These are phyloP conservation scores for Amanita phalloides DNA, from an alignment of 768 basidiomycete genomes.

Conservation along the genomic window DNA sequence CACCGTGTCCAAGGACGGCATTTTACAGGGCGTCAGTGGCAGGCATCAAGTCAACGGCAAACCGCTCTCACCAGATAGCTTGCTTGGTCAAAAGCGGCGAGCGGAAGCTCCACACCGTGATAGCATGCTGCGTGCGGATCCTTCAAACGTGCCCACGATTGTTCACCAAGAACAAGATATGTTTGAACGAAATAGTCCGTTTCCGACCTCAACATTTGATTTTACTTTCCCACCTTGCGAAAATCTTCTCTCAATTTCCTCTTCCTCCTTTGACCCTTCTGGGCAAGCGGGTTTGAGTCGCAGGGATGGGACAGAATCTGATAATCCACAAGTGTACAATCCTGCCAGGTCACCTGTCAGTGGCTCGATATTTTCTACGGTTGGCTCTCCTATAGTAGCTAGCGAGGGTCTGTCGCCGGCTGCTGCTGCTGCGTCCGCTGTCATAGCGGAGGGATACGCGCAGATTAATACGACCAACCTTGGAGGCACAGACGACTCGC, in stretches of 20 bases:
- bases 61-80: slow-evolving; percentile 52
- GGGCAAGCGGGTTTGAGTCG: slow-evolving; percentile 11
- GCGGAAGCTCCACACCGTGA: slow-evolving; percentile 77
- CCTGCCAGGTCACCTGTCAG: slow-evolving; percentile 17
- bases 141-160: slow-evolving; percentile 32
- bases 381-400: slow-evolving; percentile 8
- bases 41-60: slow-evolving; percentile 78
- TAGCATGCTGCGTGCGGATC: slow-evolving; percentile 72
- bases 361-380: slow-evolving; percentile 15
- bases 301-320: slow-evolving; percentile 3
- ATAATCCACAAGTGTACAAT: slow-evolving; percentile 12
- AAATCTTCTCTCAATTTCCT: slow-evolving; percentile 43
- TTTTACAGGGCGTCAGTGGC: slow-evolving; percentile 46
- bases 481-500: slow-evolving; percentile 41
- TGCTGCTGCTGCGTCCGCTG: slow-evolving; percentile 55
- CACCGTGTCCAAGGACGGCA: slow-evolving; percentile 64
- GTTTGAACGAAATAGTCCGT: slow-evolving; percentile 33
- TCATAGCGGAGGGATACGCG: slow-evolving; percentile 64
- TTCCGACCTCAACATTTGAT: slow-evolving; percentile 62
- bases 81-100: slow-evolving; percentile 65
- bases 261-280: slow-evolving; percentile 13
- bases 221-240: slow-evolving; percentile 66
- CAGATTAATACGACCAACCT: slow-evolving; percentile 47
- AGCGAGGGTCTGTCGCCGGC: slow-evolving; percentile 53
- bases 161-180: slow-evolving; percentile 23